Evolutionary conservation across 2,329 filamentous ascomycete genomes (phyloP), one percentile per base, ranked within the genome.

Genomic region (Basipetospora chlamydospora): DNA sequence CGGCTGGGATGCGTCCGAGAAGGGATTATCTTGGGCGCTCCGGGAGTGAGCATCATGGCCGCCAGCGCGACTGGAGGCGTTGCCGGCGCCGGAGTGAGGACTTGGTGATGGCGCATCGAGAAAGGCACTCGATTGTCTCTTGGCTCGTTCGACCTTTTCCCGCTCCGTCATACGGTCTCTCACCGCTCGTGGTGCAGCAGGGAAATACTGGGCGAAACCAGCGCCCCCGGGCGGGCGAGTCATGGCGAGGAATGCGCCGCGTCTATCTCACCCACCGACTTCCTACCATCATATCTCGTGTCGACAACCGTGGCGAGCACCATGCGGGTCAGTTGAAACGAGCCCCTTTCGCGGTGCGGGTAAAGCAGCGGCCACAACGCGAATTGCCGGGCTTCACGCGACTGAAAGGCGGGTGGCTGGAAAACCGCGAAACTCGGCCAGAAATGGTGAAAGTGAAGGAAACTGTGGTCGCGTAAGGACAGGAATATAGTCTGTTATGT

Each of bases 171-270:
- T 66, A 49, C 65, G 66, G 53, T 72, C 66, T 56, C 64, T 64
- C 39, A 67, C 65, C 40, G 73, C 75, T 49, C 73, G 72, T 47
- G 82, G 80, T 53, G 80, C 82, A 55, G 79, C 75, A 48, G 80
- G 81, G 60, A 86, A 87, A 70, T 85, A 90, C 63, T 86, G 77
- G 62, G 80, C 81, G 69, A 86, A 87, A 63, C 78, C 77, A 65
- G 80, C 78, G 59, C 67, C 66, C 43, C 71, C 67, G 52, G 77
- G 69, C 56, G 78, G 73, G 66, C 81, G 83, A 75, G 83, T 83
- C 80, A 82, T 83, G 63, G 64, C 77, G 67, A 60, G 49, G 49
- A 49, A 26, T 37, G 13, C 54, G 58, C 57, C 58, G 58, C 57
- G 60, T 62, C 59, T 64, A 66, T 61, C 61, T 59, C 55, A 60